Percentiles rank a stretch among this genome's conserved stretches.
phyloP scores from a whole-genome alignment of 495 filamentous ascomycete genomes.

The Annulohypoxylon bovei region DNA sequence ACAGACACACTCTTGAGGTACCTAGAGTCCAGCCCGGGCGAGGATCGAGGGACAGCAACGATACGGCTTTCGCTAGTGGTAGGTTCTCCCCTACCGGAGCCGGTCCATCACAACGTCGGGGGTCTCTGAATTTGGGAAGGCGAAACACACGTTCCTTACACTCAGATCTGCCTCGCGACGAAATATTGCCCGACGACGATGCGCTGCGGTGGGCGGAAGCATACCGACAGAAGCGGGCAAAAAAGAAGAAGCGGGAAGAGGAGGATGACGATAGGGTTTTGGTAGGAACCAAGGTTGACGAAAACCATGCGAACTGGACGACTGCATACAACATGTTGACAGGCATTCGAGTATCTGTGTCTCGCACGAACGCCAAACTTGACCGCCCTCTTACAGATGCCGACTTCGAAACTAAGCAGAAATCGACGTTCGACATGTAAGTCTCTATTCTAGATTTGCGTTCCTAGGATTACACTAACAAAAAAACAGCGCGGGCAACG shows the following conservation, averaged over 20 bases:
- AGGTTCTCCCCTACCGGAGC: constrained; percentile 81
- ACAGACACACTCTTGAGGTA: constrained; percentile 92
- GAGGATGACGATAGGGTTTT: constrained; percentile 94
- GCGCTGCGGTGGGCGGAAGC: constrained; percentile 92
- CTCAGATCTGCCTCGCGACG: constrained; percentile 83
- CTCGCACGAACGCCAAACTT: constrained; percentile 95
- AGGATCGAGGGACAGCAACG: constrained; percentile 67
- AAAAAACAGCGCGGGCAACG: constrained; percentile 81
- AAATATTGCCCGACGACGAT: constrained; percentile 87
- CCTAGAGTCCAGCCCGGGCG: constrained; percentile 65
- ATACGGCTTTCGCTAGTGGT: constrained; percentile 74
- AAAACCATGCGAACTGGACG: constrained; percentile 97
- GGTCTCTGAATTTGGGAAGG: constrained; percentile 83
- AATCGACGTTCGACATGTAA: constrained; percentile 98
- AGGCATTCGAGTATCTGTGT: constrained; percentile 96
- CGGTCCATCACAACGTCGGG: constrained; percentile 65
- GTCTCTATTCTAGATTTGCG: constrained; percentile 39
- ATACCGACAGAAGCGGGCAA: constrained; percentile 88
- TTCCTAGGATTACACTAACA: constrained; percentile 22
- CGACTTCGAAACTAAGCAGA: constrained; percentile 92
- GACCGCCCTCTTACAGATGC: constrained; percentile 86
- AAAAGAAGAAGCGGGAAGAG: constrained; percentile 82
- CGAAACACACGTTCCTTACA: constrained; percentile 84
- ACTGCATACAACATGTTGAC: constrained; percentile 99
- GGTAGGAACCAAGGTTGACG: constrained; percentile 98